Evolutionary conservation across 306 rosid genomes (phyloP), one percentile per base, ranked within the genome.

Genomic region (Cucurbita ficifolia): DNA sequence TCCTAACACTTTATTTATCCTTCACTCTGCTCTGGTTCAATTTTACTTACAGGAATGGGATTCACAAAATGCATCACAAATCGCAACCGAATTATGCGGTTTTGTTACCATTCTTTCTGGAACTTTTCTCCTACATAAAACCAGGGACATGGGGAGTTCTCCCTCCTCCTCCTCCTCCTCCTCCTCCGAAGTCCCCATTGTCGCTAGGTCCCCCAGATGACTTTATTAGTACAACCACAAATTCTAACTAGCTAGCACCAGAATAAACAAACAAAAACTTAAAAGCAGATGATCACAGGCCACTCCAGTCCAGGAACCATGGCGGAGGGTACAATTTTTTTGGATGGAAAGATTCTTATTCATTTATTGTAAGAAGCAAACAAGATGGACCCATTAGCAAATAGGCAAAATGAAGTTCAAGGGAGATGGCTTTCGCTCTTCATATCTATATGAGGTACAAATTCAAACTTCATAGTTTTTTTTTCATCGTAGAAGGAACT

Each of bases 81-180:
- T 93, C 17, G 90, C 81, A 3, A 86, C 96, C 0, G 90, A 93
- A 58, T 67, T 93, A 78, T 90, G 96, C 46, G 98, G 98, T 14
- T 93, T 93, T 78, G 84, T 93, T 13, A 93, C 98, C 57, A 93
- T 93, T 33, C 80, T 93, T 77, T 75, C 96, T 0, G 98, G 98
- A 57, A 88, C 98, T 0, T 93, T 93, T 70, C 96, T 93, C 54
- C 98, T 93, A 45, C 98, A 90, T 81, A 88, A 73, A 83, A 93
- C 98, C 38, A 83, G 87, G 81, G 94, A 93, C 55, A 87, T 93
- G 98, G 98, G 96, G 55, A 75, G 73, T 48, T 0, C 42, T 29
- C 29, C 77, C 0, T 24, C 77, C 77, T 42, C 76, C 16, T 29
- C 33, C 33, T 24, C 33, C 33, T 29, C 33, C 33, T 29, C 33